Evolutionary conservation across 2,329 filamentous ascomycete genomes (phyloP), one percentile per base, ranked within the genome.

Genomic region (Coniochaeta sp.): DNA sequence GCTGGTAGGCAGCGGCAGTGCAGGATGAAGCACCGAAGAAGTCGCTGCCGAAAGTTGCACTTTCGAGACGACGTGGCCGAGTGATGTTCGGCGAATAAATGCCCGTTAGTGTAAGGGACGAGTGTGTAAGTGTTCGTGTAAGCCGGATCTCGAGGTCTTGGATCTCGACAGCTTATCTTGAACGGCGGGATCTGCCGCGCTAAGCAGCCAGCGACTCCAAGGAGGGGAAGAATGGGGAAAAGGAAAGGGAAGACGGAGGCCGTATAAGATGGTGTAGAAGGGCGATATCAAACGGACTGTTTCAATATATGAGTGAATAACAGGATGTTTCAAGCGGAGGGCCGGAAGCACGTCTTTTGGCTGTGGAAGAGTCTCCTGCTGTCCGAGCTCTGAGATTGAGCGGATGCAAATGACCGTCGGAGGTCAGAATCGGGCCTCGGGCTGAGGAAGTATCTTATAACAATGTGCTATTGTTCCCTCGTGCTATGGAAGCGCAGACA

Each of bases 211-310:
- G 38, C 18, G 18, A 42, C 22, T n/a, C 8, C 20, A 42, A 13
- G 38, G 9, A 22, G n/a, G 18, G 18, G 38, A 18, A 42, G 4
- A 18, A 40, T 16, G 14, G 32, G 30, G 49, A 32, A 26, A n/a
- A n/a, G n/a, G n/a, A n/a, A n/a, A n/a, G n/a, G n/a, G n/a, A n/a
- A n/a, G n/a, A n/a, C n/a, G n/a, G 27, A 30, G 31, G n/a, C 6
- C n/a, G 26, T 24, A 5, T 31, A 32, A 24, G 28, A 22, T 6
- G 46, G 20, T 45, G 6, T 20, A 18, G 16, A 58, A 47, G 46
- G 28, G 28, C 46, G 48, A 52, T 48, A 50, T 40, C 53, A 55
- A 45, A 38, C 46, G 51, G 48, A 49, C 50, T 30, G 50, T 49
- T 51, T 48, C 38, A 42, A 42, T 42, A 42, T 18, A 42, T 38